Evolutionary conservation across 768 basidiomycete genomes (phyloP).

Genomic region (Termitomyces sp.): DNA sequence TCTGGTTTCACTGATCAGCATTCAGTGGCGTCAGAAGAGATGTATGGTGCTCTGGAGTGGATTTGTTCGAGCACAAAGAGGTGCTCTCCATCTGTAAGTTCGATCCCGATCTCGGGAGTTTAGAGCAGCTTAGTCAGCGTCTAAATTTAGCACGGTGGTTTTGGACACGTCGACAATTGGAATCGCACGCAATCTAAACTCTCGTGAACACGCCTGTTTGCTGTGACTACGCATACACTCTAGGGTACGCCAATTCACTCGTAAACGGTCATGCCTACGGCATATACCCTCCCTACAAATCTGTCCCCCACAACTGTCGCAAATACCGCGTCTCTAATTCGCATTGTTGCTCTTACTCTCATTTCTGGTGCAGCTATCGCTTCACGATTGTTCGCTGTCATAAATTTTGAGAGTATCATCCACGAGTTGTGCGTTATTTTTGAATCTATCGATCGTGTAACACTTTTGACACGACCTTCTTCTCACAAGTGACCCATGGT

Average conservation of each 20-base stretch:
- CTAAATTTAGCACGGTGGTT: constrained; percentile 14
- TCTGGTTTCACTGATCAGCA: too few species aligned
- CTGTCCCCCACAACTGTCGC: constrained; percentile 69
- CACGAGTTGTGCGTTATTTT: constrained; percentile 86
- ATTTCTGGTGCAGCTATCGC: constrained; percentile 95
- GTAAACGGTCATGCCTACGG: constrained; percentile 60
- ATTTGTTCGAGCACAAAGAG: too few species aligned
- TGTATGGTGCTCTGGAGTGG: too few species aligned
- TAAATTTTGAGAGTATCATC: constrained; percentile 98
- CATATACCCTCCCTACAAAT: constrained; percentile 69
- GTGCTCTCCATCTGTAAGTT: too few species aligned
- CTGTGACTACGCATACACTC: background rate
- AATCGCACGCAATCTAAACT: background rate
- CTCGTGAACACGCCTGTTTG: background rate
- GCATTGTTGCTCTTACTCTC: constrained; percentile 84
- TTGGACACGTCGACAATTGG: constrained; percentile 17
- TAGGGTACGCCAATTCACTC: constrained; percentile 13
- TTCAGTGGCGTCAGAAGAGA: too few species aligned
- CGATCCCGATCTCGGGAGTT: too few species aligned
- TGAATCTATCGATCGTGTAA: background rate
- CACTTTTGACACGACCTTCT: constrained; percentile 9
- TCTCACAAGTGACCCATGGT: constrained; percentile 86
- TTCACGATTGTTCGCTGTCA: constrained; percentile 93
- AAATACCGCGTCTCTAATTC: constrained; percentile 88
- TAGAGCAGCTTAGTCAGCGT: constrained; percentile 9